phyloP scores from a whole-genome alignment of 2,329 filamentous ascomycete genomes.

The Xylariaceae sp. region DNA sequence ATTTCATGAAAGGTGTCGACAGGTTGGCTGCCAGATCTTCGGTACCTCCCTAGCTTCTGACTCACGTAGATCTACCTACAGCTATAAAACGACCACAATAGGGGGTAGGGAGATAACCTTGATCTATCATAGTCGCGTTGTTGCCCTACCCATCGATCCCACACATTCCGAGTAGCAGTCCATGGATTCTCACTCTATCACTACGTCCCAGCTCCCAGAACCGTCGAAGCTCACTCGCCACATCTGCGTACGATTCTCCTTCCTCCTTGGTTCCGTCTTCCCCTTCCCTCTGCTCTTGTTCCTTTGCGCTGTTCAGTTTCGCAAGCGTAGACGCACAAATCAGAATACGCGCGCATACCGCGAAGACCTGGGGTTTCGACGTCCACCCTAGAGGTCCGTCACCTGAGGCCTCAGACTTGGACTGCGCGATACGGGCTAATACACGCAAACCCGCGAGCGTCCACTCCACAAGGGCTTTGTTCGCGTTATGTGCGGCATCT shows the following conservation, averaged over 20 bases:
- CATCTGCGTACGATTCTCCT: constrained; percentile 5
- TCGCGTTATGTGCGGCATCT: constrained; percentile 24
- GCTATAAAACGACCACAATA: too few species aligned
- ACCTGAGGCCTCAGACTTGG: constrained; percentile 25
- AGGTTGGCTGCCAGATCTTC: too few species aligned
- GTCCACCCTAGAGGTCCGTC: constrained; percentile 78
- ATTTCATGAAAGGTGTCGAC: too few species aligned
- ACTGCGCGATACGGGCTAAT: constrained; percentile 43
- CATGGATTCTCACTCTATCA: constrained; percentile 31
- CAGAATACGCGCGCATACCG: constrained; percentile 59
- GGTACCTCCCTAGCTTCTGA: too few species aligned
- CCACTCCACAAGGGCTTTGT: constrained; percentile 52
- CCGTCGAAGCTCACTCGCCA: constrained; percentile 29
- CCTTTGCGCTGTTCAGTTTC: neutral
- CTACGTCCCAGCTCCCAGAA: constrained; percentile 32
- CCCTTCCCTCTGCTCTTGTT: neutral
- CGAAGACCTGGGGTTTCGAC: constrained; percentile 71
- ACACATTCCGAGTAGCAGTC: constrained; percentile 38
- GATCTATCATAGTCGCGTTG: too few species aligned
- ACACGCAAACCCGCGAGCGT: constrained; percentile 53
- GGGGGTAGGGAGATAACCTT: too few species aligned
- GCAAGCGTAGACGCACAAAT: constrained; percentile 46
- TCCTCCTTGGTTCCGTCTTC: neutral
- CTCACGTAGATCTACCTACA: too few species aligned
- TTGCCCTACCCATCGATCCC: constrained; percentile 12